Evolutionary conservation across 768 basidiomycete species (phyloP).

Genomic region (Termitomyces titanicus): DNA sequence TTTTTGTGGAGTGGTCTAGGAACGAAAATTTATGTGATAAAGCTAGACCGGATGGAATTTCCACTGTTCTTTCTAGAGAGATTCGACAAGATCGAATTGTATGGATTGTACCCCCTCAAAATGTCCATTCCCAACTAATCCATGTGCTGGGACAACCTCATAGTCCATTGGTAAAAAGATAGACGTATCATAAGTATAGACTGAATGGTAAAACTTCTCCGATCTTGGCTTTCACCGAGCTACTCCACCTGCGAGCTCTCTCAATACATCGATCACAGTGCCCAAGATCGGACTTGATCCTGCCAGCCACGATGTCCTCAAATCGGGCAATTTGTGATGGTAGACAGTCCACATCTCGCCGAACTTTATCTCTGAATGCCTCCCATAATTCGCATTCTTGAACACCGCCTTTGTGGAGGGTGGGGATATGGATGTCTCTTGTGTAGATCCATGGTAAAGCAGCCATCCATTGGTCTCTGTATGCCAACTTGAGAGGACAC

Average conservation of each 20-base stretch:
- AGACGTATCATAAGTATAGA: background rate
- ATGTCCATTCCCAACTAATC: no score
- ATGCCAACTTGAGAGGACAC: background rate
- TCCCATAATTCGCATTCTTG: slow-evolving; percentile 3
- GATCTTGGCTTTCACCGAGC: background rate
- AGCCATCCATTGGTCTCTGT: slow-evolving; percentile 5
- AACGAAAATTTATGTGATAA: no score
- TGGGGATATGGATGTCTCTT: background rate
- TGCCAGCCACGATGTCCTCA: background rate
- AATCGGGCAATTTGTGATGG: background rate
- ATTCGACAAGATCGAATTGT: no score
- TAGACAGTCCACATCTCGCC: background rate
- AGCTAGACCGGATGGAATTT: no score
- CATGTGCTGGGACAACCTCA: no score
- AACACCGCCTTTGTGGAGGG: slow-evolving; percentile 3
- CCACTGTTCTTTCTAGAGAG: no score
- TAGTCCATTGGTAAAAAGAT: no score
- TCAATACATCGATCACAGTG: background rate
- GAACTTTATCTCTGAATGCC: background rate
- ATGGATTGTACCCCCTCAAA: no score
- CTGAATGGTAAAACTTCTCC: background rate
- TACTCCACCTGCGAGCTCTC: slow-evolving; percentile 2
- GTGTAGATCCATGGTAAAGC: background rate
- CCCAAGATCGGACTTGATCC: background rate
- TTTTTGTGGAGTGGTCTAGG: no score